These are phyloP conservation scores for Mimosa pudica DNA, from an alignment of 306 rosid genomes.

Conservation along the genomic window DNA sequence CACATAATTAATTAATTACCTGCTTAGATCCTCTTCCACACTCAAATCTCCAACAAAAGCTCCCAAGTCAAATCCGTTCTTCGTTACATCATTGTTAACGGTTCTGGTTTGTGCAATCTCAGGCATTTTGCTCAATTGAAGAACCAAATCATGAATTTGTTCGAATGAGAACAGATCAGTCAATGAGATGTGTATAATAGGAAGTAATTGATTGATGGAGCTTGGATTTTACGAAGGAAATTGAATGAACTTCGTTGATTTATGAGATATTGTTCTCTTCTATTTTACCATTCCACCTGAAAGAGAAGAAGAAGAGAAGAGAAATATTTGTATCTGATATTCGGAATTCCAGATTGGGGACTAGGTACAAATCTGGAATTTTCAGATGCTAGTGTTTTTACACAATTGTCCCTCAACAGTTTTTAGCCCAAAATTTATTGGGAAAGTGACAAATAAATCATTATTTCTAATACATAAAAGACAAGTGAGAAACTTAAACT, in stretches of 20 bases:
- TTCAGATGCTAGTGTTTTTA: no score
- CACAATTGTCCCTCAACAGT: no score
- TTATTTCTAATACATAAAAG: no score
- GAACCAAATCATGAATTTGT: neutral
- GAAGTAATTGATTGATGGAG: neutral
- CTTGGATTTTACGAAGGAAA: neutral
- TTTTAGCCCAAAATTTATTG: no score
- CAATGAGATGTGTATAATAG: neutral
- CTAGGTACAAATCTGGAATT: no score
- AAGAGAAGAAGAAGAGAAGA: no score
- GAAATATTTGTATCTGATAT: no score
- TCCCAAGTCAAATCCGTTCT: constrained; percentile 66
- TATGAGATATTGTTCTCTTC: neutral
- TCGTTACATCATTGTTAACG: constrained; percentile 39
- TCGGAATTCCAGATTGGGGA: no score
- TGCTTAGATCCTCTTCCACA: constrained; percentile 76
- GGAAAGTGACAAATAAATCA: no score
- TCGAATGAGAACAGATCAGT: neutral
- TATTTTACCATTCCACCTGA: neutral
- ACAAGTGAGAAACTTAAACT: no score
- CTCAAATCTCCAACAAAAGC: constrained; percentile 81
- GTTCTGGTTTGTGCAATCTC: constrained; percentile 34
- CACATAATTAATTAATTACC: constrained; percentile 40
- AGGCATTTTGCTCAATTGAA: constrained; percentile 34
- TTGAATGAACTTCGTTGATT: neutral